Conservation (phyloP, 257 asterid species). For the Echium plantagineum region DNA sequence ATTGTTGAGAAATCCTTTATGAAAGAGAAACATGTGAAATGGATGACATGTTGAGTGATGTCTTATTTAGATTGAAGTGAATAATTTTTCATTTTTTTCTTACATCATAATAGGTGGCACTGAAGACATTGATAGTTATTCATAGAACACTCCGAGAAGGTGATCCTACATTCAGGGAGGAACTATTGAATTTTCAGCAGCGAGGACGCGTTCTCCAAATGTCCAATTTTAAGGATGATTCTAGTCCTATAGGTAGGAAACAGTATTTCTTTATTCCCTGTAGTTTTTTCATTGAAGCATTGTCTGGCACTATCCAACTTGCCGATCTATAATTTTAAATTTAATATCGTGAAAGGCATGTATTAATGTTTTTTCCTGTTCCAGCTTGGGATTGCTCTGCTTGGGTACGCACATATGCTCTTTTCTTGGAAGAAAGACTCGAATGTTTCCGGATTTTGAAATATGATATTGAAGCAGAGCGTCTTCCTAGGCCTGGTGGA, state of each 20-base stretch:
- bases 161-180: conserved; percentile 83
- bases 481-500: conserved; percentile 66
- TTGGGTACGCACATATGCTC: conserved; percentile 86
- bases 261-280: background rate
- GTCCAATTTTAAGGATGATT: conserved; percentile 90
- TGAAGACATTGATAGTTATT: conserved; percentile 71
- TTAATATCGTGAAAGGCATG: background rate
- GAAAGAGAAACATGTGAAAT: too few species aligned
- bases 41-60: background rate
- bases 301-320: background rate
- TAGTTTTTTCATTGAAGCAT: background rate
- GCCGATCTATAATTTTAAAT: background rate
- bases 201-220: conserved; percentile 77
- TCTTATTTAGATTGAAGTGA: background rate
- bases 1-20: too few species aligned
- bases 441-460: conserved; percentile 75
- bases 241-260: conserved; percentile 62
- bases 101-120: conserved; percentile 50
- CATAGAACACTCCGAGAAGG: conserved; percentile 89
- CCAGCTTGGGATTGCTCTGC: conserved; percentile 98
- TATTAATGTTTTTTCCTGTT: conserved; percentile 4
- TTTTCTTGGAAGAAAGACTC: conserved; percentile 83
- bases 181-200: conserved; percentile 68
- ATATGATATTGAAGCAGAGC: conserved; percentile 93
- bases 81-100: background rate